Conservation (phyloP, 176 grass and related monocot species). For the Puya raimondii region DNA sequence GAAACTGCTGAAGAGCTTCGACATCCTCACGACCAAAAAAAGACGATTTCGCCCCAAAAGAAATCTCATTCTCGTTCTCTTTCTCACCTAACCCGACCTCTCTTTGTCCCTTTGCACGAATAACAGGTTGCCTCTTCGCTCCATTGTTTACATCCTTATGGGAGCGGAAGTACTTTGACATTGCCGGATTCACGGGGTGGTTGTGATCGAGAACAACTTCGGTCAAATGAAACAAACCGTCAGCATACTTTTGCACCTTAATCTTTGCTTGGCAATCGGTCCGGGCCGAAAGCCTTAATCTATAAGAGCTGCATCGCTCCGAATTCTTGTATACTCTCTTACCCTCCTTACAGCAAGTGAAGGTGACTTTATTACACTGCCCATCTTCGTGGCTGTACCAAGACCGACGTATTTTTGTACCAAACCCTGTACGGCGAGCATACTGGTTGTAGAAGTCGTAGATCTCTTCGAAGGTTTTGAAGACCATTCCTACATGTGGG, state of each 20-base stretch:
- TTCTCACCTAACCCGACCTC: not conserved
- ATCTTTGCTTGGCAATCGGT: constrained; percentile 10
- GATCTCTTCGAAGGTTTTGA: constrained; percentile 6
- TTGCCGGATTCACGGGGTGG: constrained; percentile 8
- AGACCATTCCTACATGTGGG: constrained; percentile 2
- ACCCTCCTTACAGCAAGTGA: constrained; percentile 10
- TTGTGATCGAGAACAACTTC: constrained; percentile 14
- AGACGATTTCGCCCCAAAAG: not conserved
- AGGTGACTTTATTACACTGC: constrained; percentile 10
- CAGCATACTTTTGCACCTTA: constrained; percentile 13
- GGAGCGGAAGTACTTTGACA: constrained; percentile 9
- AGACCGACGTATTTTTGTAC: constrained; percentile 9
- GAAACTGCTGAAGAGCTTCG: constrained; percentile 4
- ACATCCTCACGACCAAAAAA: not conserved
- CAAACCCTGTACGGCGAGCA: constrained; percentile 3
- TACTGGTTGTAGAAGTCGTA: constrained; percentile 12
- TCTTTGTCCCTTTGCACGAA: constrained; percentile 6
- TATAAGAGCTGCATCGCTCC: constrained; percentile 7
- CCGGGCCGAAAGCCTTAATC: constrained; percentile 1
- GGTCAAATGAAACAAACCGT: constrained; percentile 7
- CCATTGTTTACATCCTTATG: constrained; percentile 4
- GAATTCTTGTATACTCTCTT: constrained; percentile 15
- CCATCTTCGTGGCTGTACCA: constrained; percentile 13
- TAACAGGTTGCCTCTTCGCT: constrained; percentile 4
- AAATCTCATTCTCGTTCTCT: constrained; percentile 1